Evolutionary conservation across 345 rosid species (phyloP), one percentile per base, ranked within the genome.

Genomic region (Pistacia integerrima): DNA sequence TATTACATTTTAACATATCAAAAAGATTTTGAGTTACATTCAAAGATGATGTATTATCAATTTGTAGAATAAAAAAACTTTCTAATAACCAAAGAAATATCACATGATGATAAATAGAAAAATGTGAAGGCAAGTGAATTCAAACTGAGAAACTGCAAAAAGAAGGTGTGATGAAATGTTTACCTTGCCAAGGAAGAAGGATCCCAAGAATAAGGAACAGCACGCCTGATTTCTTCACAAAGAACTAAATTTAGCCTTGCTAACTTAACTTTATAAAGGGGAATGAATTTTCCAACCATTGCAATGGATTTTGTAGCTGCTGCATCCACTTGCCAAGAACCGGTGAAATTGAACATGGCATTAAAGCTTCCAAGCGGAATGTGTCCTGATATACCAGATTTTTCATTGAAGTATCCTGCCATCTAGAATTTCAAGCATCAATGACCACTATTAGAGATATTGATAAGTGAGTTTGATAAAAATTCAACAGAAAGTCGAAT

Each of bases 141-240:
- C 3, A 64, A 36, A 74, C 46, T n/a, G 1, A 52, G 14, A 64
- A 8, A 46, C 48, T 41, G 46, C 58, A 5, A 12, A 12, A 18
- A 72, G 57, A 76, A 13, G 54, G 33, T 64, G 25, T 4, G 10
- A 69, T 13, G 51, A 76, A 28, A 1, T 69, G 48, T 60, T 76
- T 87, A 91, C 98, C 92, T 92, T 71, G 99, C 98, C 88, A 96
- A 83, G 33, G 92, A 88, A 78, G 98, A 90, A n/a, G 98, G 97
- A 86, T 96, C 99, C 99, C 99, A 96, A 1, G 97, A 84, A 83
- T 90, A 85, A 78, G 98, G 99, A 84, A 93, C 95, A 78, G 97
- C 93, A 17, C 58, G 90, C 76, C 85, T 89, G 74, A 93, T 80
- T 79, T 93, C 97, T 16, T 93, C 90, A 30, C 35, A 79, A 58